phyloP scores from a whole-genome alignment of 768 basidiomycete genomes.

The Porpolomopsis calyptriformis region DNA sequence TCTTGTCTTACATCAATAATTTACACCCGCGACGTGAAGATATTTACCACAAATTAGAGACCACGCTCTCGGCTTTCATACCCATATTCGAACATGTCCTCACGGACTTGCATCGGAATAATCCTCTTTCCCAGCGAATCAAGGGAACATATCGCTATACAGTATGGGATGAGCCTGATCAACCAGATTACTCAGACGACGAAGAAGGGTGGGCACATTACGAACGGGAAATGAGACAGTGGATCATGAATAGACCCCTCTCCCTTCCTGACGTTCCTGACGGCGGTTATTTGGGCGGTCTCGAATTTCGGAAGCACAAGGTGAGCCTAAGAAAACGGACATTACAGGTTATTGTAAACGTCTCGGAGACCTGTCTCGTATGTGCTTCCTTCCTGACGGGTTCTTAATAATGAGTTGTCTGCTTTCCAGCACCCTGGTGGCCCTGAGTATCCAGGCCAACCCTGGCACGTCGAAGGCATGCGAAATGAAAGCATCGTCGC shows the following conservation, averaged over 20 bases:
- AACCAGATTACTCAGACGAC: constrained; percentile 38
- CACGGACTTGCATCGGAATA: constrained; percentile 42
- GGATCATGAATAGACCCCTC: constrained; percentile 34
- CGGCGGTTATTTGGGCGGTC: constrained; percentile 33
- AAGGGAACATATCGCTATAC: constrained; percentile 30
- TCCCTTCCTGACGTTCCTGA: constrained; percentile 34
- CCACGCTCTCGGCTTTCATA: constrained; percentile 26
- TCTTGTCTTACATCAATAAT: constrained; percentile 46
- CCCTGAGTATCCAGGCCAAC: constrained; percentile 23
- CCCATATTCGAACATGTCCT: constrained; percentile 44
- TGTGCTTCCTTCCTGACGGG: constrained; percentile 11
- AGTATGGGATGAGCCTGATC: constrained; percentile 39
- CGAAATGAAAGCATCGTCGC: constrained; percentile 41
- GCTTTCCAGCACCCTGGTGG: constrained; percentile 23
- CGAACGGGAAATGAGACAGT: constrained; percentile 31
- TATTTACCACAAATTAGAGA: constrained; percentile 25
- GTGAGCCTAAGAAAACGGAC: constrained; percentile 29
- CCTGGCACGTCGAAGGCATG: constrained; percentile 47
- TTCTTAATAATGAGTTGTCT: not conserved
- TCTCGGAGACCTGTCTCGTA: constrained; percentile 34
- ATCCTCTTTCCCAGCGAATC: constrained; percentile 34
- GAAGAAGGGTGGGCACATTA: constrained; percentile 37
- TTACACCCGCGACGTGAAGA: constrained; percentile 17
- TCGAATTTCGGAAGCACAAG: constrained; percentile 30
- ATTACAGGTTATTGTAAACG: constrained; percentile 33